Evolutionary conservation across 78 protist genomes (phyloP), one percentile per base, ranked within the genome.

Genomic region (Dictyostelium brefeldianum): DNA sequence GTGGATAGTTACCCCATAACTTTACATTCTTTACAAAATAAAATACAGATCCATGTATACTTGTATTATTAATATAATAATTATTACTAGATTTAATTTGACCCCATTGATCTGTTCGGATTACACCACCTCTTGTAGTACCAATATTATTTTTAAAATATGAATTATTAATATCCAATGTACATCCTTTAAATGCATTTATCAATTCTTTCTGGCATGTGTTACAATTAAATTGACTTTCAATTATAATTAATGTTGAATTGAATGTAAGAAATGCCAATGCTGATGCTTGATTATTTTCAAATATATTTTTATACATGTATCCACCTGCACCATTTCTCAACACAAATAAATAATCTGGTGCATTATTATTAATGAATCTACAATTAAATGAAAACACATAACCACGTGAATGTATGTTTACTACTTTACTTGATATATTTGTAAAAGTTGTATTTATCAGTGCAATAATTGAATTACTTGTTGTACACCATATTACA

Each of bases 31-130:
- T 73, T 36, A 31, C 50, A n/a, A 18, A 36, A 73, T 73, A 43
- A 43, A 46, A 18, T n/a, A 73, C 10, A 18, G 79, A 14, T 43
- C 79, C 79, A 73, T 47, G 17, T 20, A 73, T 54, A n/a, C 79
- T 11, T 46, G 79, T 73, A 46, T 73, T 73, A n/a, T 36, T 46
- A 17, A 73, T 73, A 73, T n/a, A 73, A 46, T 36, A 73, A n/a
- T 36, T 46, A 20, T 46, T 73, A 1, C 0, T 46, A 46, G 56
- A 46, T n/a, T 20, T 36, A n/a, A 73, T 20, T 46, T 46, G 17
- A 4, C 79, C 79, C 7, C 25, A 14, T n/a, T 73, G 59, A 46
- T 73, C 79, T 0, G 50, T 25, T 3, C 9, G 46, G 0, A 73
- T n/a, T 1, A 73, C 8, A 47, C 79, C 17, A 11, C 79, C 79